These are phyloP conservation scores for Colletotrichum sp. DNA, from an alignment of 2,329 filamentous ascomycete species.

Conservation along the genomic window DNA sequence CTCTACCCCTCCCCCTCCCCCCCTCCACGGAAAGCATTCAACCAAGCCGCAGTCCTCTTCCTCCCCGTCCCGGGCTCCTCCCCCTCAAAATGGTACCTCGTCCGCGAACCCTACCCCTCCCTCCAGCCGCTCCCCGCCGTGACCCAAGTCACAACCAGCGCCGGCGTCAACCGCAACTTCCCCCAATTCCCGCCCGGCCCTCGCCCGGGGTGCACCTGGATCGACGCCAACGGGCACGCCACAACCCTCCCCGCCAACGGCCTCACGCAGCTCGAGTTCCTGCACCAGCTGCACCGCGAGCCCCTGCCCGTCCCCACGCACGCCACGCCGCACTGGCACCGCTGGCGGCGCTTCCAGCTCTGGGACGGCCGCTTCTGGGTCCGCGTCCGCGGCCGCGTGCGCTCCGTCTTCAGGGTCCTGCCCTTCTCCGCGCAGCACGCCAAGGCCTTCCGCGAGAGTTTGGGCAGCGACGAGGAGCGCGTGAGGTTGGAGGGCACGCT, in stretches of 20 bases:
- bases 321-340: constrained; percentile 24
- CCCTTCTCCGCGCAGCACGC: constrained; percentile 51
- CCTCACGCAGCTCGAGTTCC: not conserved
- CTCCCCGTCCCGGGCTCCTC: constrained; percentile 36
- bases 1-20: constrained; percentile 28
- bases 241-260: not conserved
- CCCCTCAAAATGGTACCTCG: constrained; percentile 47
- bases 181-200: constrained; percentile 2
- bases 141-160: not conserved
- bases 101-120: constrained; percentile 50
- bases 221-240: not conserved
- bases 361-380: constrained; percentile 72
- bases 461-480: constrained; percentile 35
- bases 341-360: constrained; percentile 40
- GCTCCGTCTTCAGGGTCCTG: constrained; percentile 45
- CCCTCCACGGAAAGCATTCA: constrained; percentile 43
- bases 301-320: not conserved
- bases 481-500: constrained; percentile 46
- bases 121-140: constrained; percentile 35
- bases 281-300: not conserved
- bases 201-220: not conserved
- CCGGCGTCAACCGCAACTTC: not conserved
- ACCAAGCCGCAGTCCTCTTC: constrained; percentile 43
- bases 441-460: constrained; percentile 52
- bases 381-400: constrained; percentile 47